A percentile compares a stretch with the other conserved stretches of the same genome.
phyloP scores from a whole-genome alignment of 2,329 filamentous ascomycete genomes.

The Amylocarpus encephaloides region DNA sequence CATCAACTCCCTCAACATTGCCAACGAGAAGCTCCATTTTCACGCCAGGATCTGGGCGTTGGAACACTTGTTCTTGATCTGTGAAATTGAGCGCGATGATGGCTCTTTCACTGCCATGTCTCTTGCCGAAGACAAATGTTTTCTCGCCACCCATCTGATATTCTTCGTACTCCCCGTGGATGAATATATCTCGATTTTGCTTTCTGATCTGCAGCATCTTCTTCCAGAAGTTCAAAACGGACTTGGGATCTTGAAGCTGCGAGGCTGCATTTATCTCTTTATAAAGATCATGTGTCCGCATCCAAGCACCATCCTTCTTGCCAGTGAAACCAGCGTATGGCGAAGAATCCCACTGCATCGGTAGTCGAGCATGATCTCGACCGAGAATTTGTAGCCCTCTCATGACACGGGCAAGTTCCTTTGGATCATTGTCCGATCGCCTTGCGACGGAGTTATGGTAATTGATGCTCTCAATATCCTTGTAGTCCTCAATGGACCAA shows the following conservation, averaged over 20 bases:
- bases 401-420: constrained; percentile 41
- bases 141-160: constrained; percentile 42
- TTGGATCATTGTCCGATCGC: constrained; percentile 32
- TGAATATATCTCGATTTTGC: constrained; percentile 53
- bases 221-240: constrained; percentile 28
- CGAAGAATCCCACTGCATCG: constrained; percentile 57
- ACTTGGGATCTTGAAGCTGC: constrained; percentile 34
- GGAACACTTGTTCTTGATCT: constrained; percentile 28
- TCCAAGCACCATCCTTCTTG: constrained; percentile 48
- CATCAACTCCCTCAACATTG: constrained; percentile 20
- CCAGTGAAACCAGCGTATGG: constrained; percentile 56
- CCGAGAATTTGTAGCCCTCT: constrained; percentile 51
- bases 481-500: constrained; percentile 45
- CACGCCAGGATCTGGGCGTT: constrained; percentile 15
- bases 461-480: constrained; percentile 44
- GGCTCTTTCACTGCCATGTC: constrained; percentile 24
- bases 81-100: constrained; percentile 45
- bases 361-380: constrained; percentile 60
- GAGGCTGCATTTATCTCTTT: constrained; percentile 49
- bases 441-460: constrained; percentile 41
- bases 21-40: constrained; percentile 29
- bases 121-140: constrained; percentile 42
- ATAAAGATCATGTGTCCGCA: constrained; percentile 51
- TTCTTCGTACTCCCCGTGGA: constrained; percentile 53
- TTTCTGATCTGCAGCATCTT: constrained; percentile 27